These are phyloP conservation scores for Datura wrightii DNA, from an alignment of 257 asterid species.

Conservation along the genomic window DNA sequence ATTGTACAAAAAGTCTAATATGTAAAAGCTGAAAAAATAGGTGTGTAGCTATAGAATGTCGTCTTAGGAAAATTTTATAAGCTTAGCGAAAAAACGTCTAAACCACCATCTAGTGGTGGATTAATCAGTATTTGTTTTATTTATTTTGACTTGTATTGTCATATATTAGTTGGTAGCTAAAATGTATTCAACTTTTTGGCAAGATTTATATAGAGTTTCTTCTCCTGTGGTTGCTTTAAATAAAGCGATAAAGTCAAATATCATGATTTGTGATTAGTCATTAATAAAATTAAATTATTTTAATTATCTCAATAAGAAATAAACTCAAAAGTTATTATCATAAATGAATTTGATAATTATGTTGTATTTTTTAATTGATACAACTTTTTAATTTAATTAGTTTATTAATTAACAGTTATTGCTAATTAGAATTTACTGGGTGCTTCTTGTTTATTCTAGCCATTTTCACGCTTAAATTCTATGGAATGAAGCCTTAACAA, in stretches of 20 bases:
- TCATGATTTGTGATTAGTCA: not conserved
- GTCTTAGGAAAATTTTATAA: slow-evolving; percentile 16
- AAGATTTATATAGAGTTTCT: not conserved
- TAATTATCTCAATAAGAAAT: not conserved
- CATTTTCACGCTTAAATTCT: too few species aligned
- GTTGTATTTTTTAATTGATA: too few species aligned
- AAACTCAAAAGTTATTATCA: not conserved
- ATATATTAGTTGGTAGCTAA: not conserved
- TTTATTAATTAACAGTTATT: too few species aligned
- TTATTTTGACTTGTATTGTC: slow-evolving; percentile 39
- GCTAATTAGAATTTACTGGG: too few species aligned
- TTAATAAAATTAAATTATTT: not conserved
- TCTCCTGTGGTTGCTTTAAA: too few species aligned
- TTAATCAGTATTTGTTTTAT: slow-evolving; percentile 31
- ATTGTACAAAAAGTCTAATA: slow-evolving; percentile 46
- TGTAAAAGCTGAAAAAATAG: not conserved
- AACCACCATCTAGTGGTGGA: slow-evolving; percentile 32
- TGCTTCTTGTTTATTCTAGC: too few species aligned
- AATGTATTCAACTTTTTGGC: slow-evolving; percentile 12
- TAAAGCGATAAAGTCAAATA: not conserved
- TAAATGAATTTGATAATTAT: too few species aligned
- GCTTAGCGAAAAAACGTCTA: slow-evolving; percentile 30
- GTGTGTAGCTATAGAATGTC: not conserved
- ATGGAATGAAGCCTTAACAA: too few species aligned
- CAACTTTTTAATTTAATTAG: too few species aligned